These are phyloP conservation scores for Bondarzewia mesenterica DNA, from an alignment of 1,284 basidiomycete genomes.

Conservation along the genomic window DNA sequence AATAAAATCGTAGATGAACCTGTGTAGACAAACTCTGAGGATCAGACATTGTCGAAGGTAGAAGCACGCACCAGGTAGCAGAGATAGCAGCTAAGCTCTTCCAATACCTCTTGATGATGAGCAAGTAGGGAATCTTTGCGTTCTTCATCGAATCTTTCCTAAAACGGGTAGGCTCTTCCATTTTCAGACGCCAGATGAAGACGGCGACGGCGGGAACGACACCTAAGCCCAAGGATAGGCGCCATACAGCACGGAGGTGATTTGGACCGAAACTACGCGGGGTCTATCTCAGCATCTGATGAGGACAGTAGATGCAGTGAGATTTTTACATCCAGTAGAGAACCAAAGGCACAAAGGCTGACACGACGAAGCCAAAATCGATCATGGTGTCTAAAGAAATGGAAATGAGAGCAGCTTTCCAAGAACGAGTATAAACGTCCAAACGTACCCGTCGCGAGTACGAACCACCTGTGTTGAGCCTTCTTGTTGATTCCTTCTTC, in stretches of 20 bases:
- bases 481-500: conserved; percentile 69
- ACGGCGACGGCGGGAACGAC: conserved; percentile 75
- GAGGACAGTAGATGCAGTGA: not conserved
- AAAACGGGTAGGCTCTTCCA: conserved; percentile 73
- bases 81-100: conserved; percentile 60
- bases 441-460: conserved; percentile 70
- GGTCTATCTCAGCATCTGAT: not conserved
- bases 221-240: conserved; percentile 84
- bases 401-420: conserved; percentile 2
- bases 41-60: conserved; percentile 4
- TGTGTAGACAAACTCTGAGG: no score
- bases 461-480: conserved; percentile 81
- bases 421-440: conserved; percentile 9
- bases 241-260: conserved; percentile 83
- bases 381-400: conserved; percentile 68
- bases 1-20: conserved; percentile 85
- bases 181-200: conserved; percentile 80
- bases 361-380: conserved; percentile 80
- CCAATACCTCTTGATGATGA: conserved; percentile 82
- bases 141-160: conserved; percentile 72
- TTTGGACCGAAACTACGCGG: conserved; percentile 58
- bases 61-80: conserved; percentile 47
- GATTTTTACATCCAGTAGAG: conserved; percentile 73
- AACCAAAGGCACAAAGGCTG: conserved; percentile 80
- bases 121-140: conserved; percentile 65